phyloP scores from a whole-genome alignment of 768 basidiomycete genomes.

The Pleurotus cornucopiae region DNA sequence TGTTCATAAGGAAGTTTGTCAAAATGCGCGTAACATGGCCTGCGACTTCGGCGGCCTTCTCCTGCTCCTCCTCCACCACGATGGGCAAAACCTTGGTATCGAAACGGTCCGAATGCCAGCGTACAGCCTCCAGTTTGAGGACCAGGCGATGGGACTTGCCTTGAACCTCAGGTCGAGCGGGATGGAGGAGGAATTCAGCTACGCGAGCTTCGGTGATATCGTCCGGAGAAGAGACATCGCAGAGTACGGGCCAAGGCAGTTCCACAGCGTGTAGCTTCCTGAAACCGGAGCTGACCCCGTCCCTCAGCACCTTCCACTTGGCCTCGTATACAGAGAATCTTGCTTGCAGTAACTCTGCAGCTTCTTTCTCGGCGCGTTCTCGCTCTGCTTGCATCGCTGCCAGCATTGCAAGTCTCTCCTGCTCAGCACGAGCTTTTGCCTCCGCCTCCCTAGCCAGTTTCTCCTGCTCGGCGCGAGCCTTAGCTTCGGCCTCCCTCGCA shows the following conservation, averaged over 20 bases:
- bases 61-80: constrained; percentile 27
- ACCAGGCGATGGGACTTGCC: constrained; percentile 29
- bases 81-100: constrained; percentile 28
- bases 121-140: constrained; percentile 40
- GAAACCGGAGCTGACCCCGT: not conserved
- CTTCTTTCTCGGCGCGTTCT: not conserved
- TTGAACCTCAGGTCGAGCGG: constrained; percentile 21
- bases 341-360: not conserved
- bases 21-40: constrained; percentile 37
- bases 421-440: not conserved
- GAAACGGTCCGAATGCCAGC: constrained; percentile 58
- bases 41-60: constrained; percentile 28
- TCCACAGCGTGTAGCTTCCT: constrained; percentile 20
- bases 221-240: constrained; percentile 13
- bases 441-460: not conserved
- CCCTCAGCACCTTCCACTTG: constrained; percentile 33
- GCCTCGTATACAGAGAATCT: constrained; percentile 23
- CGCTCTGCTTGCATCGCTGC: not conserved
- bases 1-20: constrained; percentile 21
- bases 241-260: constrained; percentile 43
- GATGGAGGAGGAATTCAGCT: constrained; percentile 35
- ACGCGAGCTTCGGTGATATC: constrained; percentile 33
- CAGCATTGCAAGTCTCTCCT: not conserved
- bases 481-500: not conserved
- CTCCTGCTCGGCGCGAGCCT: not conserved